Base-by-base conservation (phyloP, 2,329 filamentous ascomycete species). In the Aspergillus piperis region DNA sequence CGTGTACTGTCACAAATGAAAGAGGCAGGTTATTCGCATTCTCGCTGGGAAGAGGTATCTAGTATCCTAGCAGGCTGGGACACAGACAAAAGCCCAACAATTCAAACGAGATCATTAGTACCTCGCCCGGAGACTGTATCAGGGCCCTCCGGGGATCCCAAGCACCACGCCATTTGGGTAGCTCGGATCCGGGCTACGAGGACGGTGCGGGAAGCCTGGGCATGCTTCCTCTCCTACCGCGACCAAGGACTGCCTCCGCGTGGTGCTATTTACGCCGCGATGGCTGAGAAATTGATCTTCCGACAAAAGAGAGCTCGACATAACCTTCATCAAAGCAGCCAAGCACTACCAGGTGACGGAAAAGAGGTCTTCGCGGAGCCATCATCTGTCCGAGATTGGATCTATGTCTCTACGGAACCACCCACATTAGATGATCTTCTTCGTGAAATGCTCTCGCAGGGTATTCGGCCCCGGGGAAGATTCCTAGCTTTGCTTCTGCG, bases 141-240 rank as follows among this genome's bases (percentile, higher is more conserved):
- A 52, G 66, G 52, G 19, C 49, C 48, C 51, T 32, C 59, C n/a
- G 61, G 61, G n/a, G 27, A 57, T n/a, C 59, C 61, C 11, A 62
- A 72, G 49, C 63, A 76, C 15, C 65, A 67, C 2, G 62, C 76
- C 10, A 66, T 83, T 10, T 88, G 86, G 86, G 78, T 79, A 59
- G 84, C 83, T 32, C 80, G 86, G 10, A 83, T 89, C 55, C 77
- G 78, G 49, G 80, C 84, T 21, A 89, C 86, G 10, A 78, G 86
- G 38, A 88, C 86, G 3, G 73, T 84, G 50, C 80, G 84, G 62
- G 86, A 89, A 74, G 86, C 86, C 5, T 89, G 86, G 86, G 85
- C 86, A 21, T 86, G 83, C 62, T 89, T 87, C 69, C 71, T 86
- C 44, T 80, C 84, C 5, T 86, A 82, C 61, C 79, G 85, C 68